phyloP scores from a whole-genome alignment of 768 basidiomycete genomes.

The Trametes cinnabarina region DNA sequence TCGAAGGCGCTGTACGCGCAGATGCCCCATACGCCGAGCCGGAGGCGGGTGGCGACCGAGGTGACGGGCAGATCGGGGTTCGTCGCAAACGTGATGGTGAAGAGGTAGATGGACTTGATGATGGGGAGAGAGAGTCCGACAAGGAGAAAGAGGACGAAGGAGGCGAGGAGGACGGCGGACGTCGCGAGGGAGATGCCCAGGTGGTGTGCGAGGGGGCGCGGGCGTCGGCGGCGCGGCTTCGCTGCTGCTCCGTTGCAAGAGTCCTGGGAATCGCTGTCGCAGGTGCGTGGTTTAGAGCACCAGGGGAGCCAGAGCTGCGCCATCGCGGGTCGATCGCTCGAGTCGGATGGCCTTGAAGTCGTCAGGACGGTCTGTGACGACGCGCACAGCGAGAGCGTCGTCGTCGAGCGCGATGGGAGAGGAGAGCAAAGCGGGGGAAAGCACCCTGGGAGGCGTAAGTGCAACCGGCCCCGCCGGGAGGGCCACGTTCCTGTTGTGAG shows the following conservation, averaged over 20 bases:
- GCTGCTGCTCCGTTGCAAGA: neutral
- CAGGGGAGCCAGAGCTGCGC: neutral
- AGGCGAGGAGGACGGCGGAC: slow-evolving; percentile 48
- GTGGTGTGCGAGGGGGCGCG: slow-evolving; percentile 35
- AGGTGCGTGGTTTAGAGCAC: neutral
- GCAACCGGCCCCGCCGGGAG: too few species aligned
- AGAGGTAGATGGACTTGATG: slow-evolving; percentile 64
- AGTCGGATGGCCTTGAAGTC: neutral
- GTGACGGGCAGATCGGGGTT: slow-evolving; percentile 38
- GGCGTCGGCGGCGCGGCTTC: slow-evolving; percentile 3
- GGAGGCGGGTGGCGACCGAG: slow-evolving; percentile 55
- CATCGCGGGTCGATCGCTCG: slow-evolving; percentile 2
- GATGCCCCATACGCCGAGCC: slow-evolving; percentile 82
- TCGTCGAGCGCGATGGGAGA: slow-evolving; percentile 4
- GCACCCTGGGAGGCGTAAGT: too few species aligned
- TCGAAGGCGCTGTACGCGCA: slow-evolving; percentile 48
- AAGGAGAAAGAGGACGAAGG: slow-evolving; percentile 74
- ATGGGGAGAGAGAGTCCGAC: slow-evolving; percentile 76
- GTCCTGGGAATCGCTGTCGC: slow-evolving; percentile 6
- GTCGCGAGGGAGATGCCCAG: slow-evolving; percentile 46
- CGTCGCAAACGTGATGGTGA: slow-evolving; percentile 44
- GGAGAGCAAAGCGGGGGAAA: neutral
- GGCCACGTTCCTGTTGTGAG: too few species aligned
- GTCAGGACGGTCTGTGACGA: neutral
- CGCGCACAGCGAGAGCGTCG: too few species aligned